Percentiles rank a stretch among this genome's conserved stretches.
Conservation (phyloP, 768 basidiomycete species). For the Kwoniella sp. region DNA sequence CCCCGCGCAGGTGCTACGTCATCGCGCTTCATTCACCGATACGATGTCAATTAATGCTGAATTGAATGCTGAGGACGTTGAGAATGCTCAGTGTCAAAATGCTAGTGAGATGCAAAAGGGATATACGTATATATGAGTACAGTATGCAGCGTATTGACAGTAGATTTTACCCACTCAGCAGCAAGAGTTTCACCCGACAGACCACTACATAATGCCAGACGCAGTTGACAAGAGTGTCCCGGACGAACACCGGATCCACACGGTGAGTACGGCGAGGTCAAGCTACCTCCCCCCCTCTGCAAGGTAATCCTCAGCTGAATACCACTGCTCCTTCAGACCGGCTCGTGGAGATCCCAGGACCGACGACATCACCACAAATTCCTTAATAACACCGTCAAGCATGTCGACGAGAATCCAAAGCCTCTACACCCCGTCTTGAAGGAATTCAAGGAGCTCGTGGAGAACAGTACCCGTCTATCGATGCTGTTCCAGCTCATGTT, state of each 20-base stretch:
- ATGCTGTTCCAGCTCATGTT: slow-evolving; percentile 57
- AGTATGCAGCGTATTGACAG: too few species aligned
- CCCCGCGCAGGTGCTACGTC: neutral
- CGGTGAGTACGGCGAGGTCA: slow-evolving; percentile 28
- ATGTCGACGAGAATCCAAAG: slow-evolving; percentile 52
- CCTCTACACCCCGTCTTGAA: slow-evolving; percentile 50
- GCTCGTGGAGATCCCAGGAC: slow-evolving; percentile 53
- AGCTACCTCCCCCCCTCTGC: neutral
- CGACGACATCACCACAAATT: slow-evolving; percentile 53
- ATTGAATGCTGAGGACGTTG: too few species aligned
- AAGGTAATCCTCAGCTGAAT: neutral
- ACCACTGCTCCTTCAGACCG: slow-evolving; percentile 6
- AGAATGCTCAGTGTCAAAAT: too few species aligned
- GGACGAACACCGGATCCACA: slow-evolving; percentile 48
- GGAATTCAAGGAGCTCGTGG: slow-evolving; percentile 54
- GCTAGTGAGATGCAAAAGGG: too few species aligned
- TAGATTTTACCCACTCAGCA: too few species aligned
- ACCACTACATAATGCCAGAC: slow-evolving; percentile 34
- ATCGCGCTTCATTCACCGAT: neutral
- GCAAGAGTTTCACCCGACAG: too few species aligned
- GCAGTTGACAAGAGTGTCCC: slow-evolving; percentile 36
- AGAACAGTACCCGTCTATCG: slow-evolving; percentile 50
- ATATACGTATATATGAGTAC: too few species aligned
- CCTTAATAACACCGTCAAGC: slow-evolving; percentile 43
- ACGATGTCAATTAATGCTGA: too few species aligned